Percentiles rank a stretch among this genome's conserved stretches.
Conservation (phyloP, 1,284 basidiomycete species). For the Afroboletus lepidellus region DNA sequence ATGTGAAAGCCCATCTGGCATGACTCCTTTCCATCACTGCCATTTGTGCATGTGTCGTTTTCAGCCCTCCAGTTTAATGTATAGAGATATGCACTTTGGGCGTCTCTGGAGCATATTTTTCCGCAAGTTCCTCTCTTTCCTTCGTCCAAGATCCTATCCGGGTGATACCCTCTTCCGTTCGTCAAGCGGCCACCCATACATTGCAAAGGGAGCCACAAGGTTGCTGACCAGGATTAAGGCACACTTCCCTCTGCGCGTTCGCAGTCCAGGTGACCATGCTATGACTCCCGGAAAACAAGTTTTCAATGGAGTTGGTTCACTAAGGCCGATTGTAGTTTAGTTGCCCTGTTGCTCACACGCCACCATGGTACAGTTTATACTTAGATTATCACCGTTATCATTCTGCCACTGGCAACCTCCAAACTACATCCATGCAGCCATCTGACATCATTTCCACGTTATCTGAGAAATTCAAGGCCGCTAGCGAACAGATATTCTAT, state of each 20-base stretch:
- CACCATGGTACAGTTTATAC: not conserved
- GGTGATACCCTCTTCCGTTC: slow-evolving; percentile 58
- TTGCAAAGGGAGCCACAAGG: too few species aligned
- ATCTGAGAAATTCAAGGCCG: slow-evolving; percentile 58
- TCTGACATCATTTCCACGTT: slow-evolving; percentile 61
- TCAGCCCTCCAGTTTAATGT: slow-evolving; percentile 4
- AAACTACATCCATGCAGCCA: slow-evolving; percentile 24
- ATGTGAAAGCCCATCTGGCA: slow-evolving; percentile 88
- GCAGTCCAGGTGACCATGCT: not conserved
- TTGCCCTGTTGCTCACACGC: slow-evolving; percentile 25
- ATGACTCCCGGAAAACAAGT: too few species aligned
- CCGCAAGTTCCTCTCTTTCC: slow-evolving; percentile 74
- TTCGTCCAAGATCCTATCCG: not conserved
- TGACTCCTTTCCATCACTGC: slow-evolving; percentile 73
- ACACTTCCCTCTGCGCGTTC: too few species aligned
- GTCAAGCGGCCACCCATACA: slow-evolving; percentile 57
- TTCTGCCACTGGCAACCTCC: not conserved
- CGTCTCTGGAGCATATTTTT: slow-evolving; percentile 77
- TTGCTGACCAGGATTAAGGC: slow-evolving; percentile 57
- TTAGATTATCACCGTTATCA: not conserved
- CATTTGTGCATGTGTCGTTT: slow-evolving; percentile 57
- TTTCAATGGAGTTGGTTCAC: too few species aligned
- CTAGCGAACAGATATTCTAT: slow-evolving; percentile 77
- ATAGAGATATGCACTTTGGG: slow-evolving; percentile 81
- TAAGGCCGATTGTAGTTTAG: slow-evolving; percentile 2